Evolutionary conservation across 2,329 filamentous ascomycete species (phyloP), one percentile per base, ranked within the genome.

Genomic region (Madurella mycetomatis): DNA sequence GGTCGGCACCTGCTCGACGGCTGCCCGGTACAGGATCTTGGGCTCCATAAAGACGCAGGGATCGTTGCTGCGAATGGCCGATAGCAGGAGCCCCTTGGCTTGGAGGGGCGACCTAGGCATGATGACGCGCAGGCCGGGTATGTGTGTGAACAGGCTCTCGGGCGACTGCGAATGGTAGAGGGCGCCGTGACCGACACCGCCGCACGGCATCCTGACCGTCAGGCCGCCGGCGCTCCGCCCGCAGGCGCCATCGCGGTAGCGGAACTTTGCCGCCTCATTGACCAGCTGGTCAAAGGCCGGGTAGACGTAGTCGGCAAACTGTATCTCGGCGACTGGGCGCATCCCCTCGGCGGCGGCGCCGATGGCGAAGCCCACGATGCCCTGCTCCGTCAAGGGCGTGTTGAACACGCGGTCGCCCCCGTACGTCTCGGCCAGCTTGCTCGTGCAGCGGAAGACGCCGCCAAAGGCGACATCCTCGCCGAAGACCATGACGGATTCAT

Each of bases 381-480:
- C 94, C 72, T 97, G 94, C 69, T 99, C 94, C 34, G 87, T 90
- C 62, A 99, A 73, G 0, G 94, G 94, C 16, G 92, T 97, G 72
- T 99, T 97, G 78, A 99, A 99, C 34, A 99, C 92, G 54, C 94
- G 81, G 54, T 94, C 88, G 2, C 83, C 80, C 9, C 94, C 94
- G 69, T 94, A 95, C 53, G 90, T 90, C 58, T 91, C 88, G 32
- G 90, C 85, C 15, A 99, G 79, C 64, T 92, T 90, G 84, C 94
- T 92, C 32, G 90, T 92, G 72, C 91, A 96, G 53, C 94, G 83
- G 67, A 99, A 99, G 15, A 99, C 94, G 51, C 94, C 94, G 41
- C 94, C 94, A 55, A 99, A 99, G 13, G 94, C 90, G 8, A 99
- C 91, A 68, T 99, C 94, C 72, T 99, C 94, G 41, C 94, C 94